A percentile compares a stretch with the other conserved stretches of the same genome.
Conservation (phyloP, 2,329 filamentous ascomycete species). For the Fusarium nisikadoi region DNA sequence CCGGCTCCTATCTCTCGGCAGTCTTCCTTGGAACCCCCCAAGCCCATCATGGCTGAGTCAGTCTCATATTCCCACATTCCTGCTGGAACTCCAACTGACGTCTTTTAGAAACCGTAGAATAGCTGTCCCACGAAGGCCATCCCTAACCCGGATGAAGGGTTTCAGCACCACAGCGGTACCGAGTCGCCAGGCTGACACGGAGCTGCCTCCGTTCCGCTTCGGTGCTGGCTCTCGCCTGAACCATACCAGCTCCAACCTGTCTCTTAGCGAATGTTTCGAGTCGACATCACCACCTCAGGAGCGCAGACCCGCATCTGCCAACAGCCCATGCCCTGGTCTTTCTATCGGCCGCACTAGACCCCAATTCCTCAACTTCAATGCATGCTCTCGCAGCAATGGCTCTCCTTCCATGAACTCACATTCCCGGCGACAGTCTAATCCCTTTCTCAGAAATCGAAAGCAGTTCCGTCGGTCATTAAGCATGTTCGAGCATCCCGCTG, state of each 20-base stretch:
- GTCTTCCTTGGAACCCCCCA: constrained; percentile 60
- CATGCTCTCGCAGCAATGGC: constrained; percentile 70
- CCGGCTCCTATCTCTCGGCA: constrained; percentile 62
- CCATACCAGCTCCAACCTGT: constrained; percentile 59
- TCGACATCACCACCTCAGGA: constrained; percentile 79
- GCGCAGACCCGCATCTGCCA: constrained; percentile 68
- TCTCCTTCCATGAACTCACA: constrained; percentile 76
- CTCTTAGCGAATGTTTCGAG: constrained; percentile 82
- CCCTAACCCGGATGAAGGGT: constrained; percentile 78
- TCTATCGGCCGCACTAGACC: constrained; percentile 72
- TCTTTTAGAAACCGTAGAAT: constrained; percentile 67
- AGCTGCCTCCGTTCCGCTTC: constrained; percentile 81
- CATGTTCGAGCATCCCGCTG: constrained; percentile 95
- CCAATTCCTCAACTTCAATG: constrained; percentile 69
- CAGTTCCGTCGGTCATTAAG: constrained; percentile 92
- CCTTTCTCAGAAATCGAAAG: constrained; percentile 80
- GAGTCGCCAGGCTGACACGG: constrained; percentile 70
- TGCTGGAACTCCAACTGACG: constrained; percentile 39
- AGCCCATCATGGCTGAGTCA: constrained; percentile 64
- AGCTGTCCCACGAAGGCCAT: constrained; percentile 76
- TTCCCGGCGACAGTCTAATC: constrained; percentile 77
- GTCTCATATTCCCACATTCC: constrained; percentile 46
- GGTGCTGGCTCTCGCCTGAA: constrained; percentile 54
- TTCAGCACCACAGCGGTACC: constrained; percentile 75
- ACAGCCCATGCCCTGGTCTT: constrained; percentile 65